These are phyloP conservation scores for Eucalyptus curtisii DNA, from an alignment of 345 rosid genomes.

Conservation along the genomic window DNA sequence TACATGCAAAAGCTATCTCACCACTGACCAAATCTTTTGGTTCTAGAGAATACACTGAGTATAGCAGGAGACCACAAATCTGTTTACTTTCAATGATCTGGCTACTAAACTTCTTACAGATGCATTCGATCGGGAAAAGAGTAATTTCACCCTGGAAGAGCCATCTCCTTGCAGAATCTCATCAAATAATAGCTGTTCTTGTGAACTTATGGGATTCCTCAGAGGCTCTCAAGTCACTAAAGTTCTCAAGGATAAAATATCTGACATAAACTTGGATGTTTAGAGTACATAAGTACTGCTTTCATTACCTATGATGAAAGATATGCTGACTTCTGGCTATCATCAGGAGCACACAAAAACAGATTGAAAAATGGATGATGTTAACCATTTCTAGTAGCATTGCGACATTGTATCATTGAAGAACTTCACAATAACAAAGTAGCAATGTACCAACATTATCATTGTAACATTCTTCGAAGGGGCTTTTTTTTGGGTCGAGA, in stretches of 20 bases:
- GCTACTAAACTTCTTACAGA: not conserved
- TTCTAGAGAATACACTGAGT: not conserved
- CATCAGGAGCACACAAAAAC: not conserved
- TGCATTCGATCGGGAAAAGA: not conserved
- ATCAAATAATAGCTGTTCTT: not conserved
- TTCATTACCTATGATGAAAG: not conserved
- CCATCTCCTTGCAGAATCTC: not conserved
- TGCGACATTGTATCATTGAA: not conserved
- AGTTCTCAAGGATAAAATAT: not conserved
- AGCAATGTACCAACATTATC: not conserved
- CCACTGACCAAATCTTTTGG: not conserved
- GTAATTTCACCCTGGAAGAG: not conserved
- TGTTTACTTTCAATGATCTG: not conserved
- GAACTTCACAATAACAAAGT: not conserved
- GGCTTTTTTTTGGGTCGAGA: not conserved
- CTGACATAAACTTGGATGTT: not conserved
- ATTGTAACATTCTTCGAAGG: not conserved
- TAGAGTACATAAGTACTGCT: not conserved
- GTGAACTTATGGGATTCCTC: not conserved
- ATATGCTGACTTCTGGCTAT: not conserved
- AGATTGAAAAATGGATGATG: not conserved
- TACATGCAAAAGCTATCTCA: not conserved
- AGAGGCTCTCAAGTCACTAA: not conserved
- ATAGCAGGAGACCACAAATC: not conserved
- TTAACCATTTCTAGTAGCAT: not conserved